Conservation (phyloP, 2,329 filamentous ascomycete genomes). For the Diaporthe citrichinensis region DNA sequence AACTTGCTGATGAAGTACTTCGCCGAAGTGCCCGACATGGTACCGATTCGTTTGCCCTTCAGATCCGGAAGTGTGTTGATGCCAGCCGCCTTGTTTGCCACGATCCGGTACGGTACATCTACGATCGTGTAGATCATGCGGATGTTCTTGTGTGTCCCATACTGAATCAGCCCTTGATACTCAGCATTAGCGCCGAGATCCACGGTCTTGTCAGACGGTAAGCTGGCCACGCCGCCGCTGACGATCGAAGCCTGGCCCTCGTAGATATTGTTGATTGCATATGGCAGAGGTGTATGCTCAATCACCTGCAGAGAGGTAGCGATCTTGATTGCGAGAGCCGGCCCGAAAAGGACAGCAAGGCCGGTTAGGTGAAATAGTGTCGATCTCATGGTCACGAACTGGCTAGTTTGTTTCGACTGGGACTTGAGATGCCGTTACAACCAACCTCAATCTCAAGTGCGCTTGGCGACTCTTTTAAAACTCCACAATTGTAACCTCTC, state of each 20-base stretch:
- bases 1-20: not conserved
- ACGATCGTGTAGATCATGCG: slow-evolving; percentile 14
- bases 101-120: not conserved
- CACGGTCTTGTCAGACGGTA: slow-evolving; percentile 4
- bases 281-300: slow-evolving; percentile 2
- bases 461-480: not conserved
- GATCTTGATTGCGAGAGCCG: not conserved
- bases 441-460: not conserved
- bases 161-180: not conserved
- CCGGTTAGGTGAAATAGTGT: not conserved
- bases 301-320: slow-evolving; percentile 1
- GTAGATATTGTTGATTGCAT: slow-evolving; percentile 19
- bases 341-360: not conserved
- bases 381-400: not conserved
- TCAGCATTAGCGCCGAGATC: slow-evolving; percentile 12
- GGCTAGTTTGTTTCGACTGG: not conserved
- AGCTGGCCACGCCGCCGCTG: slow-evolving; percentile 12
- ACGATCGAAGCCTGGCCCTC: slow-evolving; percentile 5
- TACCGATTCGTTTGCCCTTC: not conserved
- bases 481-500: not conserved
- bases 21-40: not conserved
- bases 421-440: not conserved
- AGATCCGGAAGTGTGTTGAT: not conserved
- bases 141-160: not conserved
- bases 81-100: slow-evolving; percentile 3